Evolutionary conservation across 2,329 filamentous ascomycete species (phyloP).

Genomic region (Pezicula neosporulosa): DNA sequence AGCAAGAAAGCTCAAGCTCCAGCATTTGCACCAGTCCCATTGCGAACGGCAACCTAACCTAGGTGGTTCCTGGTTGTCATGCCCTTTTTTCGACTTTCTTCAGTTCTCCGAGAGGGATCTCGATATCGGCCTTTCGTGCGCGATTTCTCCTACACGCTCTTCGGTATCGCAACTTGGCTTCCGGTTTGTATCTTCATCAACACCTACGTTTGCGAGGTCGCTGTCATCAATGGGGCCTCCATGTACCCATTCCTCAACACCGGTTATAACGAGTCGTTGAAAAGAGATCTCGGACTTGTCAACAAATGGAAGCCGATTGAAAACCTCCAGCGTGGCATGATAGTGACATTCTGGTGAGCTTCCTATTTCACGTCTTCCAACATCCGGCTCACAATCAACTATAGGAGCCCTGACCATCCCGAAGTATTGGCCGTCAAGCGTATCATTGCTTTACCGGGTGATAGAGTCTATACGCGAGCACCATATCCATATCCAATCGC

Average conservation of each 20-base stretch:
- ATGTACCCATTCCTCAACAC: constrained; percentile 79
- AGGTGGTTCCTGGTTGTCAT: constrained; percentile 8
- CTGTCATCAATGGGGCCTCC: constrained; percentile 56
- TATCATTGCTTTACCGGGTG: constrained; percentile 76
- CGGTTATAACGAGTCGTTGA: constrained; percentile 53
- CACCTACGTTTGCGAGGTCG: constrained; percentile 55
- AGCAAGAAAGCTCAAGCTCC: neutral
- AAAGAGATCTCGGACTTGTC: constrained; percentile 53
- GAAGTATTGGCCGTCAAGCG: constrained; percentile 74
- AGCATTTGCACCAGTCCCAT: neutral
- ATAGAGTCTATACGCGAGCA: constrained; percentile 64
- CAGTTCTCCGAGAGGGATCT: constrained; percentile 9
- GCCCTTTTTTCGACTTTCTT: constrained; percentile 17
- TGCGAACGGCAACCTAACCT: too few species aligned
- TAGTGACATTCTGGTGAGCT: constrained; percentile 65
- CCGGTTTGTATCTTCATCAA: constrained; percentile 61
- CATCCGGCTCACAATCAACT: neutral
- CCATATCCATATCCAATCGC: constrained; percentile 55
- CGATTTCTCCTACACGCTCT: constrained; percentile 39
- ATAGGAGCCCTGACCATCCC: constrained; percentile 68
- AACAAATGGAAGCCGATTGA: constrained; percentile 56
- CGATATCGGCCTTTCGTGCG: constrained; percentile 14
- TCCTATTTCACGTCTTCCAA: neutral
- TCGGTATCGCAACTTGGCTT: constrained; percentile 57
- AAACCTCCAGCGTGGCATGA: constrained; percentile 65